phyloP scores from a whole-genome alignment of 768 basidiomycete genomes.

The Melanogaster broomeanus region DNA sequence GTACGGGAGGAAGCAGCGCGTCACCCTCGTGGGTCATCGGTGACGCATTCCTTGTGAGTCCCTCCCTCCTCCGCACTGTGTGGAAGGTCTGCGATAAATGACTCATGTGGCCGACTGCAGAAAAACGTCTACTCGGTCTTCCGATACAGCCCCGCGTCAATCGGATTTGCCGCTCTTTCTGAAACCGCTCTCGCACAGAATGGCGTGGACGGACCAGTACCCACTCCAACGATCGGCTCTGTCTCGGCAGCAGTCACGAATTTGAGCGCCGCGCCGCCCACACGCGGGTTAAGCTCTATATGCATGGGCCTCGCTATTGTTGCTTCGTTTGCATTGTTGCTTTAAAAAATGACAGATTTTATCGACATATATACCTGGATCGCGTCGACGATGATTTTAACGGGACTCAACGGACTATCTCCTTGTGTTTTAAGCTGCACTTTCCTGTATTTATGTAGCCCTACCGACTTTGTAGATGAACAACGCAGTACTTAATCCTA shows the following conservation, averaged over 20 bases:
- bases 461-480: too few relatives aligned
- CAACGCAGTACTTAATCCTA: neutral
- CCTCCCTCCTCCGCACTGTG: neutral
- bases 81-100: neutral
- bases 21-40: conserved; percentile 52
- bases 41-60: conserved; percentile 45
- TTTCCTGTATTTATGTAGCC: neutral
- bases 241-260: conserved; percentile 47
- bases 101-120: conserved; percentile 5
- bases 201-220: conserved; percentile 38
- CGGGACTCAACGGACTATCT: neutral
- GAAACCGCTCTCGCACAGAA: conserved; percentile 23
- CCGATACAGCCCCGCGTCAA: conserved; percentile 46
- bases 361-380: too few relatives aligned
- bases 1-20: conserved; percentile 29
- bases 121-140: conserved; percentile 65
- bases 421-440: neutral
- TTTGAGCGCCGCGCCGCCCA: conserved; percentile 3
- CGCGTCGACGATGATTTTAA: neutral
- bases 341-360: neutral
- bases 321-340: neutral
- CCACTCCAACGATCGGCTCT: conserved; percentile 59
- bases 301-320: neutral
- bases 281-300: neutral
- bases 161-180: conserved; percentile 54